Evolutionary conservation across 2,329 filamentous ascomycete species (phyloP), one percentile per base, ranked within the genome.

Genomic region (Nannizzia gypsea): DNA sequence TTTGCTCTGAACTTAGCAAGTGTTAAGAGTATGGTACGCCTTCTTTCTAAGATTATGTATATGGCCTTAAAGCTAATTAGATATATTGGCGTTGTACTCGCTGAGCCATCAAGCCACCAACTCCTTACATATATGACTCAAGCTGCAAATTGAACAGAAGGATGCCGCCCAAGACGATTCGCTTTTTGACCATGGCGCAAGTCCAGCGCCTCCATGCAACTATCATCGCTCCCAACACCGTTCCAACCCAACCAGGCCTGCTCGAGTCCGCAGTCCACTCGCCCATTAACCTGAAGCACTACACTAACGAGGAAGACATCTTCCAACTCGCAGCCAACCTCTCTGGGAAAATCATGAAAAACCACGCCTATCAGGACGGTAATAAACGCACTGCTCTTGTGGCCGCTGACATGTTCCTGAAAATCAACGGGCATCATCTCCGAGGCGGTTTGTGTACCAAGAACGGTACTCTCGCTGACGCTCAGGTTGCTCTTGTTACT

Each of bases 361-460:
- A 69, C 54, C 68, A 71, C 61, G 65, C 68, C 42, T 71, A 64
- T 60, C 59, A 63, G 56, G 68, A 70, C 60, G 67, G 68, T 34
- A 71, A 71, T 57, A 71, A 72, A 62, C 64, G 67, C 20, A 69
- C 66, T 42, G 68, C 66, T 3, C 63, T 71, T 36, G 42, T 70
- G 4, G 67, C 69, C 2, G 69, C 66, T 31, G 66, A 69, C 56
- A 67, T 70, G 65, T 70, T 71, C 40, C 60, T 70, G 22, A 67
- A 64, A 59, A 65, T 69, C 28, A 71, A 71, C 48, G 66, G 68
- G 4, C 67, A 64, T 52, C 52, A 61, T n/a, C 66, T 69, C 46
- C 65, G 59, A 62, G 44, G 59, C 57, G 40, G 62, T 62, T 28
- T 48, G 2, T 59, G 63, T 52, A 1, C 6, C 9, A 24, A 58